phyloP scores from a whole-genome alignment of 495 filamentous ascomycete species.

The Polyplosphaeria fusca region DNA sequence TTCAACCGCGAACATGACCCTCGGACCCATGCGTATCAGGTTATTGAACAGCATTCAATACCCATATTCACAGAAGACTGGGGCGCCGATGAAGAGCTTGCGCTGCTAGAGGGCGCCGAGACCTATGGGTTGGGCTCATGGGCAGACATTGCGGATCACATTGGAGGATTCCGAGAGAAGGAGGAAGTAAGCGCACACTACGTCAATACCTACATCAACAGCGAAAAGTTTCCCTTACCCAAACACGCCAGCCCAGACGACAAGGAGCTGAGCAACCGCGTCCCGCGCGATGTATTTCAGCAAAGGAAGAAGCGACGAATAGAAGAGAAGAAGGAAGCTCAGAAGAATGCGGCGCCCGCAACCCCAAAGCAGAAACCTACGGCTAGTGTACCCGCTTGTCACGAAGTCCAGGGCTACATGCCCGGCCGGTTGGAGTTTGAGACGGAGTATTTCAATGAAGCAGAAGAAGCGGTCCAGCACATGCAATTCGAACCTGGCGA shows the following conservation, averaged over 20 bases:
- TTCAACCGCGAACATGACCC: constrained; percentile 79
- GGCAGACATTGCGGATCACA: constrained; percentile 97
- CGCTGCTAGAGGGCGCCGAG: constrained; percentile 93
- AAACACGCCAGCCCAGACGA: constrained; percentile 78
- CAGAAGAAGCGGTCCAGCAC: constrained; percentile 94
- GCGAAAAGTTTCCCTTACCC: constrained; percentile 78
- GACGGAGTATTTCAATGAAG: constrained; percentile 95
- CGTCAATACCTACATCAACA: constrained; percentile 79
- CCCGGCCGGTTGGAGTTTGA: constrained; percentile 96
- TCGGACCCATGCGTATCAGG: constrained; percentile 76
- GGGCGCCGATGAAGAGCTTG: constrained; percentile 94
- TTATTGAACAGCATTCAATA: constrained; percentile 97
- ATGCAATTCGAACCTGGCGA: constrained; percentile 98
- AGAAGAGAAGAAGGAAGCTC: constrained; percentile 83
- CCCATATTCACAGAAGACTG: constrained; percentile 93
- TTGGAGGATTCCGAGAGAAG: constrained; percentile 88
- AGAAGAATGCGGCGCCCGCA: constrained; percentile 75
- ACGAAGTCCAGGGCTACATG: constrained; percentile 99
- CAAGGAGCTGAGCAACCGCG: constrained; percentile 66
- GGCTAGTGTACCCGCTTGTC: constrained; percentile 86
- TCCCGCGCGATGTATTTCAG: constrained; percentile 91
- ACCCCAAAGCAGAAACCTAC: constrained; percentile 95
- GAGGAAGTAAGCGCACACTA: constrained; percentile 96
- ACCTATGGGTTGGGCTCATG: constrained; percentile 95
- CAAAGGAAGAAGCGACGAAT: constrained; percentile 90